Conservation (phyloP, 768 basidiomycete genomes). For the Naganishia vaughanmartiniae region DNA sequence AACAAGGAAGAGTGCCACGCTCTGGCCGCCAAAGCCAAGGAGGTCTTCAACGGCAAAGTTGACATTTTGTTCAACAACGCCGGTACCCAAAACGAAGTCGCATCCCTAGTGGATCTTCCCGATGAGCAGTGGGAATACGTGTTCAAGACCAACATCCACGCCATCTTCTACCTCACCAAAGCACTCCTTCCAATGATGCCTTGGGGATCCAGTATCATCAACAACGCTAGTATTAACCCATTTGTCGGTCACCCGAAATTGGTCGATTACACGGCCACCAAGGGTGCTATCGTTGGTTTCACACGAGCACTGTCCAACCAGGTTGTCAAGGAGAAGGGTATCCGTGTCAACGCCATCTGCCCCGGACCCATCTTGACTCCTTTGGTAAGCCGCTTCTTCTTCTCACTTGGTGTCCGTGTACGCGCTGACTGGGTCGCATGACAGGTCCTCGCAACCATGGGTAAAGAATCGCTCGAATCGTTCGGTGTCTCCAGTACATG, state of each 20-base stretch:
- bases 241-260: constrained; percentile 47
- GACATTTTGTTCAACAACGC: constrained; percentile 66
- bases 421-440: background rate
- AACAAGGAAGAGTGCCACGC: constrained; percentile 53
- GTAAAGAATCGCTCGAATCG: constrained; percentile 46
- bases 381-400: constrained; percentile 11
- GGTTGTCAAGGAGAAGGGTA: constrained; percentile 55
- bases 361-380: constrained; percentile 31
- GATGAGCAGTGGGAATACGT: constrained; percentile 29
- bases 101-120: constrained; percentile 47
- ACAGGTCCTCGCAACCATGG: constrained; percentile 47
- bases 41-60: constrained; percentile 50
- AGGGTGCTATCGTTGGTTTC: constrained; percentile 55
- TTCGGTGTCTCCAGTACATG: constrained; percentile 42
- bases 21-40: constrained; percentile 54
- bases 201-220: constrained; percentile 63
- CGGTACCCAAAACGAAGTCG: constrained; percentile 55
- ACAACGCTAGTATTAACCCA: constrained; percentile 57
- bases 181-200: constrained; percentile 62
- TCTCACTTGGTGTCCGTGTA: too few species aligned
- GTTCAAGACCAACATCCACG: constrained; percentile 56
- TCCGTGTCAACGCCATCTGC: constrained; percentile 56
- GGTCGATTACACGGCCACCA: constrained; percentile 61
- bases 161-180: constrained; percentile 62
- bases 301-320: constrained; percentile 59